Conservation (phyloP, 768 basidiomycete genomes). For the Leccinum sublutescens region DNA sequence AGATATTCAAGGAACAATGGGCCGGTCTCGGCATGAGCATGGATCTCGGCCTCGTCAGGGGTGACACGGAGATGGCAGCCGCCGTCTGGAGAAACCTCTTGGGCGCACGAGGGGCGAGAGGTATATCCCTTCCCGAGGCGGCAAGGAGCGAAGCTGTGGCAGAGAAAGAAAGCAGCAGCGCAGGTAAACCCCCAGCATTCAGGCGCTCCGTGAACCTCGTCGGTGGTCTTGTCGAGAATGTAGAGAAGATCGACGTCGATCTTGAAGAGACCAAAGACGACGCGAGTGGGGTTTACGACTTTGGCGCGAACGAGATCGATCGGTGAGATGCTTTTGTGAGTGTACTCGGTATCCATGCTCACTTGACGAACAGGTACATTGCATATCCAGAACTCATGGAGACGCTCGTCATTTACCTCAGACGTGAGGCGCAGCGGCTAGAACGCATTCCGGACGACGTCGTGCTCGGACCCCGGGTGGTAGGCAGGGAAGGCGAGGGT, state of each 20-base stretch:
- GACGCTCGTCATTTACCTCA: conserved; percentile 62
- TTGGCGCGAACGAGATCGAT: conserved; percentile 48
- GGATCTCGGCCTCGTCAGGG: conserved; percentile 71
- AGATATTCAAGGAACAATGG: conserved; percentile 91
- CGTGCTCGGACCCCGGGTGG: conserved; percentile 31
- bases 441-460: conserved; percentile 50
- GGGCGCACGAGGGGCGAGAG: conserved; percentile 77
- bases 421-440: conserved; percentile 69
- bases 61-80: conserved; percentile 81
- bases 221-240: conserved; percentile 60
- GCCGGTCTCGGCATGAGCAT: conserved; percentile 75
- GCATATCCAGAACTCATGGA: conserved; percentile 75
- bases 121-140: conserved; percentile 45
- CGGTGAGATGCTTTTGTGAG: conserved; percentile 18
- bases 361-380: conserved; percentile 57
- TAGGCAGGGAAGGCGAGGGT: conserved; percentile 35
- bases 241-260: conserved; percentile 55
- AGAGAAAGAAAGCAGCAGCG: neutral
- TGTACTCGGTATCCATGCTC: neutral
- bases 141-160: neutral
- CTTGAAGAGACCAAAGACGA: conserved; percentile 64
- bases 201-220: conserved; percentile 69
- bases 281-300: conserved; percentile 71
- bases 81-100: conserved; percentile 92
- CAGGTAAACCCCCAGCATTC: conserved; percentile 32